Percentiles rank a stretch among this genome's conserved stretches.
phyloP scores from a whole-genome alignment of 164 flowering plant species.

The Santalum album region DNA sequence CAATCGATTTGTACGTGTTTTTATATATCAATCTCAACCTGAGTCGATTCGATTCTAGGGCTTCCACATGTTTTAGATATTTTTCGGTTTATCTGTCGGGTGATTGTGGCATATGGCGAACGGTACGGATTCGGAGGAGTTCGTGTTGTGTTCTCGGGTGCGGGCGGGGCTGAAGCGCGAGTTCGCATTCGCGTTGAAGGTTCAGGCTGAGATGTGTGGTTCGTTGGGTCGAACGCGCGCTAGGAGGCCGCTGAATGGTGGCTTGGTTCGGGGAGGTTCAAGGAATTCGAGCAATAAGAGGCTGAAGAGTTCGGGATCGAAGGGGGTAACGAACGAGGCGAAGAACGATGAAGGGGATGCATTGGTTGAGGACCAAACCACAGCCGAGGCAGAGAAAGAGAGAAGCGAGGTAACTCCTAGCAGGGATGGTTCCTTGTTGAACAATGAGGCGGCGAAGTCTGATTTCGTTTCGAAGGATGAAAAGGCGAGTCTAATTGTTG shows the following conservation, averaged over 20 bases:
- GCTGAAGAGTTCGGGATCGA: neutral
- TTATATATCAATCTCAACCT: neutral
- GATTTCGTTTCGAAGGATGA: neutral
- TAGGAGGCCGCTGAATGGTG: constrained; percentile 14
- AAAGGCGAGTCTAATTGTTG: neutral
- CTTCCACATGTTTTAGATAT: neutral
- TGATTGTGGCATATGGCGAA: constrained; percentile 31
- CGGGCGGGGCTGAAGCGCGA: constrained; percentile 58
- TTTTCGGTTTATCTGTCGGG: neutral
- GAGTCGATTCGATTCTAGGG: neutral
- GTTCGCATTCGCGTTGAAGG: constrained; percentile 45
- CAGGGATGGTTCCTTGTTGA: neutral
- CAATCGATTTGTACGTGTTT: neutral
- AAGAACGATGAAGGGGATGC: neutral
- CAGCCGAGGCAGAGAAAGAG: too few species aligned
- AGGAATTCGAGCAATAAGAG: constrained; percentile 9
- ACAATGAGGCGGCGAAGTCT: neutral
- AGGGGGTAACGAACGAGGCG: neutral
- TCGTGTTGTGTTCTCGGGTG: constrained; percentile 26
- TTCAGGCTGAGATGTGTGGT: constrained; percentile 35
- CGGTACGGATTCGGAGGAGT: constrained; percentile 36
- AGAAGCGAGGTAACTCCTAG: too few species aligned
- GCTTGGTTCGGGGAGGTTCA: constrained; percentile 4
- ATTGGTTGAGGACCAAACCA: too few species aligned
- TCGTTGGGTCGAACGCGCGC: constrained; percentile 43